phyloP scores from a whole-genome alignment of 2,329 filamentous ascomycete species.

The Aspergillus nomiae region DNA sequence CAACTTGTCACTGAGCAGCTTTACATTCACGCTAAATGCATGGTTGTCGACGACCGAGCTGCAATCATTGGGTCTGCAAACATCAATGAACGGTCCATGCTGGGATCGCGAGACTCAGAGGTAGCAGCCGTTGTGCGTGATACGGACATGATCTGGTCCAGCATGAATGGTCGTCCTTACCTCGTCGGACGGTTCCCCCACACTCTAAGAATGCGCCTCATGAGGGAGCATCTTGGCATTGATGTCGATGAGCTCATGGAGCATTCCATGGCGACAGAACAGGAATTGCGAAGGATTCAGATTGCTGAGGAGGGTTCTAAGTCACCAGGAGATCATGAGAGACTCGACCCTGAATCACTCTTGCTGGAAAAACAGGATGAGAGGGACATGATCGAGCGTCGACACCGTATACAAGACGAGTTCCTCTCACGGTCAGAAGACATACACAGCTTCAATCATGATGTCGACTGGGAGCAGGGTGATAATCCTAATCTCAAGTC shows the following conservation, averaged over 20 bases:
- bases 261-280: constrained; percentile 69
- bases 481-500: constrained; percentile 60
- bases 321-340: constrained; percentile 23
- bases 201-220: constrained; percentile 85
- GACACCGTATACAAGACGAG: constrained; percentile 56
- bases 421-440: constrained; percentile 58
- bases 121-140: constrained; percentile 87
- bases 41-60: constrained; percentile 91
- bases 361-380: constrained; percentile 42
- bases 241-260: constrained; percentile 91
- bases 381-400: constrained; percentile 45
- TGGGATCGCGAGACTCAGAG: constrained; percentile 90
- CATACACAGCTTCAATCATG: constrained; percentile 73
- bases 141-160: constrained; percentile 87
- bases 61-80: constrained; percentile 96
- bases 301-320: constrained; percentile 48
- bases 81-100: constrained; percentile 96
- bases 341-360: constrained; percentile 32
- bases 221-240: constrained; percentile 95
- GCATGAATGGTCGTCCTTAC: constrained; percentile 88
- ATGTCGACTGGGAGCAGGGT: constrained; percentile 64
- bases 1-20: constrained; percentile 90
- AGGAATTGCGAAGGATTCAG: constrained; percentile 64
- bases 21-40: constrained; percentile 97
- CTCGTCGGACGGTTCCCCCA: constrained; percentile 90